Base-by-base conservation (phyloP, 2,329 filamentous ascomycete genomes). In the Macrophomina tecta region DNA sequence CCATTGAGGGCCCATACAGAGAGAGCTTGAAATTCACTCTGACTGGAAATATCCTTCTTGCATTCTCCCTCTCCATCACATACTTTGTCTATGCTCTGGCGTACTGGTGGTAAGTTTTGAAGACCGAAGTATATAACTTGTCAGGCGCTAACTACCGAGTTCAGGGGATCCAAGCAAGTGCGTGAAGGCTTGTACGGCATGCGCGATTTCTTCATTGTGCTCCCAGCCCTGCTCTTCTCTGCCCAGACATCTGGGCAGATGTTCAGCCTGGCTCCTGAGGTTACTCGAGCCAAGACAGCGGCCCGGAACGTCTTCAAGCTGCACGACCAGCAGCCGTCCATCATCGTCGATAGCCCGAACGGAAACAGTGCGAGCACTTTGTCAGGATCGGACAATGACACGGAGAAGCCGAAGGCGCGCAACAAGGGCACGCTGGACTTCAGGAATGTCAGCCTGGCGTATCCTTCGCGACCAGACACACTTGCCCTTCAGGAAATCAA, bases 81-180 rank as follows among this genome's bases (percentile, higher is more conserved):
- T 82, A 83, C 68, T 82, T 83, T 69, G 79, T 83, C 1, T 83
- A 83, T 67, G 81, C 81, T 38, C 70, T 83, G 38, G 82, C 82
- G 32, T 83, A 83, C 70, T 83, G 81, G 81, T 83, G 82, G 81
- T 73, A 70, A 52, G 70, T 71, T 18, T 28, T 42, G 23, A 23
- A 23, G 23, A 23, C 23, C 23, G 23, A 23, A 2, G 23, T 23
- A 23, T 23, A 23, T 3, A 3, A 23, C 23, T 23, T 23, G 23
- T 3, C 23, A 23, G 23, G 30, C 28, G 18, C 67, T 67, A 65
- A 65, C 16, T 14, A 51, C 32, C 30, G 32, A 3, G 32, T 3
- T 18, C 28, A 70, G 72, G 79, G 81, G 71, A 71, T 70, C 81
- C 1, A 78, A 77, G 67, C 78, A 82, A 67, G 80, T 83, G 4